Conservation (phyloP, 352 stramenopile species). For the Thalassiosira pacifica region DNA sequence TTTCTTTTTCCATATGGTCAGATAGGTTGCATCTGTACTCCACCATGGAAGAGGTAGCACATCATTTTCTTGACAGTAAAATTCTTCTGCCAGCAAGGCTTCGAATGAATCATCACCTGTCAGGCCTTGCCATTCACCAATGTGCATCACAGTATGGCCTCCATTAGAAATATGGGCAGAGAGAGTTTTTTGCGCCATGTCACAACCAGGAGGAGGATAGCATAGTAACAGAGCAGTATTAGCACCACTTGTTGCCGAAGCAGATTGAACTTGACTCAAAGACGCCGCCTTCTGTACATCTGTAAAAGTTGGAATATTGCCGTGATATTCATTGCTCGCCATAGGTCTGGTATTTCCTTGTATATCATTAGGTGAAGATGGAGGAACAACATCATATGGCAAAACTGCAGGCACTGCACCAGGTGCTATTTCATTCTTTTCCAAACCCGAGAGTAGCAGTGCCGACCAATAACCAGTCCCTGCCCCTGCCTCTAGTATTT, state of each 20-base stretch:
- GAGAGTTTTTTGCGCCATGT: constrained; percentile 71
- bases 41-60: constrained; percentile 63
- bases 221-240: constrained; percentile 71
- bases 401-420: constrained; percentile 3
- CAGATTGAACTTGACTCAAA: constrained; percentile 32
- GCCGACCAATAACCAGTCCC: constrained; percentile 83
- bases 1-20: constrained; percentile 77
- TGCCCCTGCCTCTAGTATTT: constrained; percentile 79
- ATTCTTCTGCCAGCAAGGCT: constrained; percentile 59
- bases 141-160: constrained; percentile 72
- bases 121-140: constrained; percentile 85
- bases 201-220: constrained; percentile 80
- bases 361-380: constrained; percentile 20
- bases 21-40: constrained; percentile 78
- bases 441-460: constrained; percentile 44
- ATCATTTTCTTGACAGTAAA: constrained; percentile 43
- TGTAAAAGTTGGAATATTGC: constrained; percentile 70
- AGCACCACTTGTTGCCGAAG: constrained; percentile 10
- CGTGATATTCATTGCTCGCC: constrained; percentile 83
- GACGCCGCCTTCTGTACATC: constrained; percentile 51
- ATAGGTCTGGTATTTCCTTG: constrained; percentile 1
- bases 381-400: constrained; percentile 59
- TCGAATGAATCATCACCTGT: constrained; percentile 80
- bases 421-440: not conserved
- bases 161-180: constrained; percentile 59